A percentile compares a stretch with the other conserved stretches of the same genome.
Evolutionary conservation across 805 yeast genomes (phyloP).

Genomic region (Candida arabinofermentans): DNA sequence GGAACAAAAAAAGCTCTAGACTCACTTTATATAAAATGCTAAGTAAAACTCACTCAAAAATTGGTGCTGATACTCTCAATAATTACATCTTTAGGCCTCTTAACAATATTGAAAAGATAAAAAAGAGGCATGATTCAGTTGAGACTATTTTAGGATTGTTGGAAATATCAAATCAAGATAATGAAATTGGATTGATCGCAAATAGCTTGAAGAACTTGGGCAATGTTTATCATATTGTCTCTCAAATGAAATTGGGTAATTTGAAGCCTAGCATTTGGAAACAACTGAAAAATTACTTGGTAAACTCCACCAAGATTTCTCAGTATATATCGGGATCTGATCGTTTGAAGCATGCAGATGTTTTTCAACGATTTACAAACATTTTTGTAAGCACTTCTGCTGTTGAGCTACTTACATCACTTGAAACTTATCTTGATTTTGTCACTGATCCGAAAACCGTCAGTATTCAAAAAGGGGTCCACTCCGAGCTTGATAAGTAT

Average conservation of each 20-base stretch:
- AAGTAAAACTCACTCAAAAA: conserved; percentile 25
- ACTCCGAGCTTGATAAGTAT: conserved; percentile 26
- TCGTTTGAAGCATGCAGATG: conserved; percentile 1
- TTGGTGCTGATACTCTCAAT: conserved; percentile 29
- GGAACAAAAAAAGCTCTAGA: conserved; percentile 7
- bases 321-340: conserved; percentile 4
- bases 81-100: conserved; percentile 36
- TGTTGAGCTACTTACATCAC: conserved; percentile 10
- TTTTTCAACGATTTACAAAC: conserved; percentile 15
- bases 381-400: conserved; percentile 10
- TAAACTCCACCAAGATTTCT: conserved; percentile 15
- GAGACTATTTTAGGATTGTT: conserved; percentile 18
- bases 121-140: conserved; percentile 29
- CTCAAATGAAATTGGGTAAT: conserved; percentile 25
- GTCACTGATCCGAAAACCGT: conserved; percentile 28
- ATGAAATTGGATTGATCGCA: conserved; percentile 20
- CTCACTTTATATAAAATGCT: conserved; percentile 19
- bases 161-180: conserved; percentile 11
- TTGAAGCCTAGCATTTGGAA: conserved; percentile 29
- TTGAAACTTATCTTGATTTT: conserved; percentile 33
- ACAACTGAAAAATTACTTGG: conserved; percentile 23
- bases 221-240: conserved; percentile 25
- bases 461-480: conserved; percentile 29
- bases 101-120: conserved; percentile 23
- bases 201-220: conserved; percentile 17